A percentile compares a stretch with the other conserved stretches of the same genome.
Evolutionary conservation across 768 basidiomycete genomes (phyloP).

Genomic region (Termitomyces sp.): DNA sequence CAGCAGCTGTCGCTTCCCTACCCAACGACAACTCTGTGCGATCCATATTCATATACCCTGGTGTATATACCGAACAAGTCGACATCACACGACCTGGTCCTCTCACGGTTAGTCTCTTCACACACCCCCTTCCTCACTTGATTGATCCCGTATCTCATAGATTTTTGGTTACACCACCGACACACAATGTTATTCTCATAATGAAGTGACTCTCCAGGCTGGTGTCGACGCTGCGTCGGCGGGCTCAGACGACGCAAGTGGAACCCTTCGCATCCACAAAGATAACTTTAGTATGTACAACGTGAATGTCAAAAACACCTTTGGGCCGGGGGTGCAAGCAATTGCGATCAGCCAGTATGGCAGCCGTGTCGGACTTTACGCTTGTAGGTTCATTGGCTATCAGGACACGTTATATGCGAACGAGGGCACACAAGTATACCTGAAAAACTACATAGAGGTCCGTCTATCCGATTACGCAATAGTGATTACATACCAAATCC

Average conservation of each 20-base stretch:
- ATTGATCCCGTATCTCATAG: constrained; percentile 16
- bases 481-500: neutral
- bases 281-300: constrained; percentile 46
- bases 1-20: constrained; percentile 34
- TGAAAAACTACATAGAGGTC: constrained; percentile 44
- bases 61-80: constrained; percentile 40
- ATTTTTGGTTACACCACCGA: constrained; percentile 41
- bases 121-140: neutral
- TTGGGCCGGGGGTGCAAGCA: constrained; percentile 39
- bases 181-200: constrained; percentile 31
- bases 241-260: constrained; percentile 43
- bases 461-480: neutral
- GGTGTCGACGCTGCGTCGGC: constrained; percentile 29
- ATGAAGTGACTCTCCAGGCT: constrained; percentile 35
- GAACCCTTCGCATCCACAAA: constrained; percentile 44
- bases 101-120: neutral
- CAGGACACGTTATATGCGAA: constrained; percentile 46
- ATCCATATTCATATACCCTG: constrained; percentile 44
- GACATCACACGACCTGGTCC: constrained; percentile 39
- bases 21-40: constrained; percentile 33
- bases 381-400: constrained; percentile 40
- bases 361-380: constrained; percentile 38
- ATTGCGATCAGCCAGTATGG: constrained; percentile 49
- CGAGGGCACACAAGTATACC: constrained; percentile 43
- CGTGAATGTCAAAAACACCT: constrained; percentile 43